Evolutionary conservation across 108 stramenopile genomes (phyloP), one percentile per base, ranked within the genome.

Genomic region (Nitzschia sp.): DNA sequence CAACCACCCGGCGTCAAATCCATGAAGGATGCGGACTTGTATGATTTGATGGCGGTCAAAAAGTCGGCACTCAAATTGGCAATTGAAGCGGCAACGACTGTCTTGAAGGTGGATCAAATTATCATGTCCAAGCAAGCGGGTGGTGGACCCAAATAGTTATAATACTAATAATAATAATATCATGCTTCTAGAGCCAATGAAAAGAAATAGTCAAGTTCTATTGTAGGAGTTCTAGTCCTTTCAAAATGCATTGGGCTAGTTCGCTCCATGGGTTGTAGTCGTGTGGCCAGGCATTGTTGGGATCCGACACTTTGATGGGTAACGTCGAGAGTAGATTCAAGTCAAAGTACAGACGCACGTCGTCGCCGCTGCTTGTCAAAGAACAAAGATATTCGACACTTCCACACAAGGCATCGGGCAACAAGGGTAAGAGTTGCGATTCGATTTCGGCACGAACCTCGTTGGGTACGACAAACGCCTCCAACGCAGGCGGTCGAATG

Each of bases 81-180:
- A 30, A 82, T 97, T 45, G 99, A 99, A 76, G 97, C 96, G 5
- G 95, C 96, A 1, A 79, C 96, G 49, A 99, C 99, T 8, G 94
- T 99, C 34, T 81, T 99, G 45, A 88, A 90, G 70, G 94, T 99
- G 15, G 98, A 99, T 82, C 98, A 98, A 77, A 98, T 99, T 75
- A 98, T 99, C 85, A 99, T 99, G 99, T 82, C 88, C 71, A 99
- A 98, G 75, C 97, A 84, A 46, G 94, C 97, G 23, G 98, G 98
- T 19, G 98, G 98, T 19, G 49, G 49, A 23, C 49, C 49, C 49
- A 51, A 51, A 19, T 19, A 19, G 49, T 19, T 19, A 42, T 8
- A 15, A 15, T 15, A 42, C 11, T 42, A 42, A 42, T 11, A 11
- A 8, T 15, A 42, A 42, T 42, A 42, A n/a, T n/a, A n/a, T n/a